Base-by-base conservation (phyloP, 139 green algal species). In the Chlorella sorokiniana region DNA sequence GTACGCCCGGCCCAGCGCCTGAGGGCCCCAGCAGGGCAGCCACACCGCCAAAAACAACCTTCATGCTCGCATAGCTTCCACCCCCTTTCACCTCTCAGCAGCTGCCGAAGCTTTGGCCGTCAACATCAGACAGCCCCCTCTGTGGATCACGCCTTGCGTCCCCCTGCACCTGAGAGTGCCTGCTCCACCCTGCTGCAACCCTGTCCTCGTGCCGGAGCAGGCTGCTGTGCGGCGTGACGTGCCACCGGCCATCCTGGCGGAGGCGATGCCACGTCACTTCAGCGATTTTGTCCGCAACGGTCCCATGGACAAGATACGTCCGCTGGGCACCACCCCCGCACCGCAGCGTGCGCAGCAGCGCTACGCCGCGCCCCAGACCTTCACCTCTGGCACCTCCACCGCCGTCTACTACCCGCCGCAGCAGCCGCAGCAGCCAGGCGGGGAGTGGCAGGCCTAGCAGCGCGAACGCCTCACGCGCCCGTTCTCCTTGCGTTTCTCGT, bases 231-330 rank as follows among this genome's bases (percentile, higher is more conserved):
- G 35, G 18, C 10, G 37, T 27, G 40, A 44, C 37, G 54, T 63
- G 54, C 52, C 29, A 45, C 83, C 91, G 6, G 89, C 96, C 3
- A 84, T 91, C 1, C 85, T 98, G 62, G 92, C 94, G 23, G 92
- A 95, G 78, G 83, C 96, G 33, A 91, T 98, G 93, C 93, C 94
- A 0, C 79, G 83, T n/a, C 84, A 93, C 67, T 98, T 94, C 94
- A 86, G 89, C 14, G 87, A 94, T 68, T 98, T 97, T 85, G 93
- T 98, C 61, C 90, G 95, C 38, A 94, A 93, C 77, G 88, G 82
- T 8, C 89, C 91, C 54, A 86, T 92, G 40, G 91, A 94, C 1
- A 86, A 94, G 4, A 87, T 97, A 5, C 76, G 81, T 41, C 77
- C 80, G 38, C 79, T 92, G 37, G 87, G 87, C 42, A 84, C 80